Conservation (phyloP, 2,329 filamentous ascomycete genomes). For the Epicoccum nigrum region DNA sequence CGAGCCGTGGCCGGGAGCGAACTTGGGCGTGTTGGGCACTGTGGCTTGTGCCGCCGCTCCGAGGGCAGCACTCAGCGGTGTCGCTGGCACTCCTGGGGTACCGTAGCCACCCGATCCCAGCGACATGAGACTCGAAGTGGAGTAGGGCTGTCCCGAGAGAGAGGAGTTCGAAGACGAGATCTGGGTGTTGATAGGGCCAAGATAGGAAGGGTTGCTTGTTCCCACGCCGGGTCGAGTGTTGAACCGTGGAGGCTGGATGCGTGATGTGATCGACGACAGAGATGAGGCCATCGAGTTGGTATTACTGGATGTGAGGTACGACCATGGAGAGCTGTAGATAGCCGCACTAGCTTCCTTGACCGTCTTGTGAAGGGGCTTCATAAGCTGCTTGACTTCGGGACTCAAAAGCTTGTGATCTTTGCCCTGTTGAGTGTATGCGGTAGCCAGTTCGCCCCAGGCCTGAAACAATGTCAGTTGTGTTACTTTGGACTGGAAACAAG, state of each 20-base stretch:
- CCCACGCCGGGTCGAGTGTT: conserved; percentile 35
- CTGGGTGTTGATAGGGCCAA: conserved; percentile 46
- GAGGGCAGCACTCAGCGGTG: conserved; percentile 85
- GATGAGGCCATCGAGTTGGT: conserved; percentile 36
- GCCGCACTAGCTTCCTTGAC: conserved; percentile 80
- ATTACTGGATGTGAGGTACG: conserved; percentile 56
- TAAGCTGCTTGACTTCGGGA: conserved; percentile 72
- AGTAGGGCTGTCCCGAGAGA: conserved; percentile 37
- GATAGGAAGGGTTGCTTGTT: conserved; percentile 34
- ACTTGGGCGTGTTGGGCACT: conserved; percentile 66
- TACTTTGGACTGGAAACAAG: conserved; percentile 14
- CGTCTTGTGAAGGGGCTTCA: conserved; percentile 80
- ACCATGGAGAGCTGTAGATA: conserved; percentile 71
- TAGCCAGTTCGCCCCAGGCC: conserved; percentile 71
- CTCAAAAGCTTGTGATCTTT: conserved; percentile 57
- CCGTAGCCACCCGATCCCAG: conserved; percentile 53
- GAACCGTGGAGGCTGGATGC: conserved; percentile 42
- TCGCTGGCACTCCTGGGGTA: conserved; percentile 71
- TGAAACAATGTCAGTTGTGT: conserved; percentile 47
- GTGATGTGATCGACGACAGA: conserved; percentile 44
- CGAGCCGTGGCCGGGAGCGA: conserved; percentile 27
- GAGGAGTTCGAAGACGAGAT: conserved; percentile 38
- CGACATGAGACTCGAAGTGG: conserved; percentile 35
- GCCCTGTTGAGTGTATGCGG: conserved; percentile 41
- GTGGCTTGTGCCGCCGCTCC: conserved; percentile 91